Base-by-base conservation (phyloP, 495 filamentous ascomycete genomes). In the Neurospora sp. region DNA sequence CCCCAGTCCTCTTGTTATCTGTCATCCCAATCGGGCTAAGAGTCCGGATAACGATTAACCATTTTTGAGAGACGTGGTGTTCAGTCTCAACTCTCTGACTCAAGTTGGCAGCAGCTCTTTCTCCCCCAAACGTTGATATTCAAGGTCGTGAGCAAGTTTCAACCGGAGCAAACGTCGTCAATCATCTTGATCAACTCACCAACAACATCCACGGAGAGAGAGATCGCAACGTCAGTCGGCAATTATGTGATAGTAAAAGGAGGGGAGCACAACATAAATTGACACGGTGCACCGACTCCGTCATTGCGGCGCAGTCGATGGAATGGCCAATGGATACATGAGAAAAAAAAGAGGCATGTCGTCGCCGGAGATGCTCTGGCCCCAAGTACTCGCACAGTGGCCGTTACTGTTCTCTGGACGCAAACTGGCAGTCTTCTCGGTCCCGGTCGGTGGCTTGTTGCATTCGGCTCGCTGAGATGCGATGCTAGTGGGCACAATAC, bases 361-460 rank as follows among this genome's bases (percentile, higher is more conserved):
- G 70, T 35, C 39, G 70, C 70, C 16, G 9, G 70, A 44, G 70
- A 46, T n/a, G 72, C 69, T 72, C 70, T 72, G 40, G 70, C 31
- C 9, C 37, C 69, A 77, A 75, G 77, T 77, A 77, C 75, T 70
- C 37, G 7, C 78, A 79, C 78, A 79, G 78, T 79, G 72, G 39
- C 38, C 39, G 37, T 27, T 44, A 39, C 48, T 72, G 39, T 44
- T 42, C 41, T 70, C 44, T 69, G 38, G 69, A 79, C 76, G 77
- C 76, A 75, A 39, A 39, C 41, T 70, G 76, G 76, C 71, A 73
- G 39, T n/a, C 41, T 66, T 73, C 38, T 72, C 54, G 74, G 74
- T 44, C 66, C 54, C 44, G 75, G 31, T 74, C 71, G 38, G 23
- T 72, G 72, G 72, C 41, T 69, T 44, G 72, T 72, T 72, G 48